These are phyloP conservation scores for Stachybotrys chlorohalonatus DNA, from an alignment of 2,329 filamentous ascomycete species.

Conservation along the genomic window DNA sequence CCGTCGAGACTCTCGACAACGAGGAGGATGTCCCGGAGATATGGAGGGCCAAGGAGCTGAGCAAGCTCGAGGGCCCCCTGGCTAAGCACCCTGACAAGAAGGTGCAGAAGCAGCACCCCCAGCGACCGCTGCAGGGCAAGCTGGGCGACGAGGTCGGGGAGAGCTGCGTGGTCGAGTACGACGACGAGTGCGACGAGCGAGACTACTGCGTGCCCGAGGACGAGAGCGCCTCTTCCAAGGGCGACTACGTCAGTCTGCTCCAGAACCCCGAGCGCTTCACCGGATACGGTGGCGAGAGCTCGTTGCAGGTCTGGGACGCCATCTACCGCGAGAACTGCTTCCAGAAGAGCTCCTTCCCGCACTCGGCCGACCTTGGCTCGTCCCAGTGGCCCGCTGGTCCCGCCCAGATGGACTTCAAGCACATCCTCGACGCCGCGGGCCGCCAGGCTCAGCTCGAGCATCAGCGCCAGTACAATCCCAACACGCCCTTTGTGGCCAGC, in stretches of 20 bases:
- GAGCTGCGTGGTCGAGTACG: conserved; percentile 94
- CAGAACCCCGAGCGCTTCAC: conserved; percentile 95
- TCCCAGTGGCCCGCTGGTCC: conserved; percentile 34
- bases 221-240: conserved; percentile 75
- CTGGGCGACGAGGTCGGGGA: conserved; percentile 84
- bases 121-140: conserved; percentile 69
- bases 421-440: conserved; percentile 49
- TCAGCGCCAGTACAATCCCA: conserved; percentile 30
- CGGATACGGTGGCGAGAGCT: conserved; percentile 77
- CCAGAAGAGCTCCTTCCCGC: conserved; percentile 54
- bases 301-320: conserved; percentile 89
- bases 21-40: conserved; percentile 88
- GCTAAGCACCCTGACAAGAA: conserved; percentile 79
- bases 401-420: conserved; percentile 52
- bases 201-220: conserved; percentile 97
- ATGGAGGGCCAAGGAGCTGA: conserved; percentile 86
- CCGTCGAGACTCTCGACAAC: conserved; percentile 89
- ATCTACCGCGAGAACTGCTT: conserved; percentile 99
- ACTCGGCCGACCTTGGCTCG: conserved; percentile 45
- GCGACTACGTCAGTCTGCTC: conserved; percentile 90
- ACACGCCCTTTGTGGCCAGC: conserved; percentile 51
- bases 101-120: conserved; percentile 59
- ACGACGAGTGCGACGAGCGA: conserved; percentile 92
- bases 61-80: conserved; percentile 83
- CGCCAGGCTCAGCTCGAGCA: conserved; percentile 54